A percentile compares a stretch with the other conserved stretches of the same genome.
These are phyloP conservation scores for Talaromyces liani DNA, from an alignment of 495 filamentous ascomycete genomes.

Conservation along the genomic window DNA sequence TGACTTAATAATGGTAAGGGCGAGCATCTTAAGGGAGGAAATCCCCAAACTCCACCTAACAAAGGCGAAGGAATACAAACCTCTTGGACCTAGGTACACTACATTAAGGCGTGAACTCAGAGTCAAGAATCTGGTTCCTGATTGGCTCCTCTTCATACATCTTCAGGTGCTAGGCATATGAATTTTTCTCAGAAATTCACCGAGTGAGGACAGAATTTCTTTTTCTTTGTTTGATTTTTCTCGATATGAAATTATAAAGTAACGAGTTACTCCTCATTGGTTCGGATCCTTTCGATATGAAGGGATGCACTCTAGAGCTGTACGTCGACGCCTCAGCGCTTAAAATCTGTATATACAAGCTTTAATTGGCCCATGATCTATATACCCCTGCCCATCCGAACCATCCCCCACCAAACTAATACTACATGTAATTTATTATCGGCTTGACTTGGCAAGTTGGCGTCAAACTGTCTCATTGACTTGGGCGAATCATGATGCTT, in stretches of 20 bases:
- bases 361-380: neutral
- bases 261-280: neutral
- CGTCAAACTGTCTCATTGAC: neutral
- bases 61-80: neutral
- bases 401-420: neutral
- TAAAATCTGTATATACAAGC: neutral
- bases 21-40: no score
- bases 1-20: no score
- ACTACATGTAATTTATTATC: neutral
- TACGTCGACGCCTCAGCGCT: slow-evolving; percentile 2
- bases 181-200: neutral
- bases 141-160: neutral
- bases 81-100: neutral
- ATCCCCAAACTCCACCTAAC: no score
- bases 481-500: neutral
- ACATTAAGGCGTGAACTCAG: neutral
- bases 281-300: neutral
- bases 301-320: neutral
- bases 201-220: neutral
- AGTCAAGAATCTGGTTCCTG: neutral
- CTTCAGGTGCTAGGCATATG: neutral
- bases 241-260: neutral
- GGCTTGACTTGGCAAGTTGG: neutral
- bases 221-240: neutral
- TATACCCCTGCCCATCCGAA: neutral